Evolutionary conservation across 1,284 basidiomycete species (phyloP), one percentile per base, ranked within the genome.

Genomic region (Marasmius oreades): DNA sequence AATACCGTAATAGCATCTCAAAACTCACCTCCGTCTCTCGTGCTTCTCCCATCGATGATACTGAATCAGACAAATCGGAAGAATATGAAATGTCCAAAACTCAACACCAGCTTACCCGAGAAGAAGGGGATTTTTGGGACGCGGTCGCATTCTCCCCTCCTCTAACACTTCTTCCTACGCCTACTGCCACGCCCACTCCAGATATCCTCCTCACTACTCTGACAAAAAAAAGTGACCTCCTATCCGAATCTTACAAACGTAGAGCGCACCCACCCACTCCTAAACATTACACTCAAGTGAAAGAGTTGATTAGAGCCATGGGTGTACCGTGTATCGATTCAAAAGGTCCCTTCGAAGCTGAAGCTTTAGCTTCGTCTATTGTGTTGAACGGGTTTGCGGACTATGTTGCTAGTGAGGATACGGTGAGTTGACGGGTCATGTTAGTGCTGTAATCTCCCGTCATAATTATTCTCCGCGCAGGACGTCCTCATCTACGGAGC

Each of bases 381-480:
- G 92, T 92, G 6, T 63, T 83, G 12, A 72, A 81, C 16, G 92
- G 93, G 0, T 64, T 79, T 42, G 93, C 89, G 0, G 91, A 95
- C 69, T 93, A 82, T 65, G 93, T 95, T 16, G 90, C 83, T 1
- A 94, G 89, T 57, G 93, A 95, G 71, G 93, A 95, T 69, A 92
- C 90, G 16, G 86, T 89, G 66, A 50, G 75, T 64, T 26, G n/a
- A n/a, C n/a, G n/a, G n/a, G n/a, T n/a, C n/a, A n/a, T n/a, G n/a
- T n/a, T n/a, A n/a, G n/a, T n/a, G n/a, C n/a, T 58, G 44, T 33
- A 55, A 51, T 42, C 47, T 51, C 43, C 20, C 24, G 20, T 51
- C 50, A 20, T 18, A 44, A 20, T 37, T 43, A 7, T 39, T 53
- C 52, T 16, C 20, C 2, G 7, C 55, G 16, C 61, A 90, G 87